Base-by-base conservation (phyloP, 2,329 filamentous ascomycete genomes). In the Colletotrichum somersetense region DNA sequence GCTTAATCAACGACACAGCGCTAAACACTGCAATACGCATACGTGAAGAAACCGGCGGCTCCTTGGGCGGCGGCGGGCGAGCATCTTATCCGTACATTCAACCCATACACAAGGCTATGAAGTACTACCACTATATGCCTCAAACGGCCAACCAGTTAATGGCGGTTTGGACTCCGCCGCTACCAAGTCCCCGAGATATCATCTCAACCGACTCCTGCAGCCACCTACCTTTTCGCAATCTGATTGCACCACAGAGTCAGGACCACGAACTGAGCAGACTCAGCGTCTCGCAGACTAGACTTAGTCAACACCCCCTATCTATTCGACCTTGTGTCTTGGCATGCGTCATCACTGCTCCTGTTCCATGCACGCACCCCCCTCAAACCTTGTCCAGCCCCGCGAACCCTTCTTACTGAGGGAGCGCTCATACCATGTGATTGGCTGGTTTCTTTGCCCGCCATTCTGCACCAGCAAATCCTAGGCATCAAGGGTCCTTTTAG, bases 401-500 rank as follows among this genome's bases (percentile, higher is more conserved):
- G 69, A 63, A 69, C 66, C 66, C 53, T 68, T 72, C 46, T n/a
- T 35, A 16, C 44, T 33, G 33, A 59, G 20, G 30, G 8, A 6
- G 30, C 40, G 10, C 7, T 48, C 16, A 11, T 64, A 59, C 59
- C 53, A 40, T 20, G 1, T 61, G 20, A 72, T 18, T 72, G 66
- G 69, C 18, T 35, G 30, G 35, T 4, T 0, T 3, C 5, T n/a
- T 38, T 3, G 14, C 26, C 57, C 58, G 35, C 10, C 18, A 18
- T 33, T 26, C 53, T 69, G 66, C 53, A 56, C 53, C 42, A 63
- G 53, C 59, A 26, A 65, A 23, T 44, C 69, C 66, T 65, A 64
- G 65, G 55, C 66, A 69, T 46, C 66, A 72, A 69, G 69, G 69
- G 69, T 72, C 69, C 46, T 68, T 33, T 64, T 61, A 52, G 58